Conservation (phyloP, 75 land plant genomes). For the Picea sitchensis region DNA sequence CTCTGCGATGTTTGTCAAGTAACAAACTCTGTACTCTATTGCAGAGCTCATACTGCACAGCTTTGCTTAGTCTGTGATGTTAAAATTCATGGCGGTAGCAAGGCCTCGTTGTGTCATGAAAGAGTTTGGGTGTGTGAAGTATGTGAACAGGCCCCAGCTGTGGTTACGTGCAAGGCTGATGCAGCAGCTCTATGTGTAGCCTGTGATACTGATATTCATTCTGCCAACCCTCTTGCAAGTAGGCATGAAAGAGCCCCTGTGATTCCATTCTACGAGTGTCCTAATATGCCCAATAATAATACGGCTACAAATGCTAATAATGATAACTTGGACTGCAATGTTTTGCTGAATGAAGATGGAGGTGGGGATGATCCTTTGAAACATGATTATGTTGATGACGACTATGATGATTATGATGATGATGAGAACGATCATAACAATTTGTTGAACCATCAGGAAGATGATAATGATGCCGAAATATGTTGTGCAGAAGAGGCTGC, state of each 20-base stretch:
- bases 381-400: neutral
- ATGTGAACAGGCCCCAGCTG: conserved; percentile 83
- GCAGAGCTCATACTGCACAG: conserved; percentile 68
- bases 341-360: neutral
- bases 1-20: conserved; percentile 10
- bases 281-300: conserved; percentile 1
- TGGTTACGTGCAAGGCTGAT: conserved; percentile 85
- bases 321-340: conserved; percentile 10
- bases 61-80: conserved; percentile 61
- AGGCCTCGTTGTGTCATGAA: conserved; percentile 62
- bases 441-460: conserved; percentile 10
- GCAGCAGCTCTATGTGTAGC: conserved; percentile 80
- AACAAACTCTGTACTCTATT: conserved; percentile 33
- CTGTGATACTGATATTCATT: conserved; percentile 84
- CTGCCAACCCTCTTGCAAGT: conserved; percentile 80
- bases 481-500: conserved; percentile 33
- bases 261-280: conserved; percentile 39
- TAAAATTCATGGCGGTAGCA: conserved; percentile 57
- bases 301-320: neutral
- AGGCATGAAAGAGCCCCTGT: conserved; percentile 76
- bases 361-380: conserved; percentile 3
- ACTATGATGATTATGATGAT: conserved; percentile 26
- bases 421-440: neutral
- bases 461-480: conserved; percentile 14
- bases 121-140: conserved; percentile 87